Conservation (phyloP, 208 protist species). For the Leishmania guyanensis region DNA sequence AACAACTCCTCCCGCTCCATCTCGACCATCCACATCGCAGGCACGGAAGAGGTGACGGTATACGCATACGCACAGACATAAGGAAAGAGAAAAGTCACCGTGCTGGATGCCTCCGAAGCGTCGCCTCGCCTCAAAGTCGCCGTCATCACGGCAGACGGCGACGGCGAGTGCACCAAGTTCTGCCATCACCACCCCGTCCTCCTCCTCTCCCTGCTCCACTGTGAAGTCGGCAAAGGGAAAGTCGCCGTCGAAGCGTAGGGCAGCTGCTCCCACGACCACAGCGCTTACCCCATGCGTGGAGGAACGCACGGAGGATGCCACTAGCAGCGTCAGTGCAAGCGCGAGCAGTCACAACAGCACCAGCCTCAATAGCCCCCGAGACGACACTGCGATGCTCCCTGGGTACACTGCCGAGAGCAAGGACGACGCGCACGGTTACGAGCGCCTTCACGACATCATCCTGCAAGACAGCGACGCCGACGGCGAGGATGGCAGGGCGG, state of each 20-base stretch:
- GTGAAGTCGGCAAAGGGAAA: not conserved
- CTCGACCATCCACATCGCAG: not conserved
- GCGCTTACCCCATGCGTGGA: constrained; percentile 3
- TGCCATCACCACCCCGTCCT: not conserved
- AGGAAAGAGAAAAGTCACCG: not conserved
- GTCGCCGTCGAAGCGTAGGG: constrained; percentile 9
- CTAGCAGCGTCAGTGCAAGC: constrained; percentile 22
- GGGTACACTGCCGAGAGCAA: not conserved
- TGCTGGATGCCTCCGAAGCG: constrained; percentile 67
- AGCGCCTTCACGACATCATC: constrained; percentile 66
- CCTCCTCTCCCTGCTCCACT: not conserved
- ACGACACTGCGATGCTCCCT: constrained; percentile 1
- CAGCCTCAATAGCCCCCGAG: constrained; percentile 8
- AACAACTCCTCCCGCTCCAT: not conserved
- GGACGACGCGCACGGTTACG: constrained; percentile 30
- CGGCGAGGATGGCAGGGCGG: constrained; percentile 26
- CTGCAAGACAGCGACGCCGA: constrained; percentile 63
- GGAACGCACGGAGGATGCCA: constrained; percentile 6
- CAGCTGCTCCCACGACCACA: not conserved
- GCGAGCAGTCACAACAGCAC: constrained; percentile 6
- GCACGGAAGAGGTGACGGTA: not conserved
- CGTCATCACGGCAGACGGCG: not conserved
- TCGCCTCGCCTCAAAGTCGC: constrained; percentile 22
- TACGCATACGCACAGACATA: not conserved
- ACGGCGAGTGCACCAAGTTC: not conserved